Base-by-base conservation (phyloP, 306 rosid species). In the Arachis hypogaea region DNA sequence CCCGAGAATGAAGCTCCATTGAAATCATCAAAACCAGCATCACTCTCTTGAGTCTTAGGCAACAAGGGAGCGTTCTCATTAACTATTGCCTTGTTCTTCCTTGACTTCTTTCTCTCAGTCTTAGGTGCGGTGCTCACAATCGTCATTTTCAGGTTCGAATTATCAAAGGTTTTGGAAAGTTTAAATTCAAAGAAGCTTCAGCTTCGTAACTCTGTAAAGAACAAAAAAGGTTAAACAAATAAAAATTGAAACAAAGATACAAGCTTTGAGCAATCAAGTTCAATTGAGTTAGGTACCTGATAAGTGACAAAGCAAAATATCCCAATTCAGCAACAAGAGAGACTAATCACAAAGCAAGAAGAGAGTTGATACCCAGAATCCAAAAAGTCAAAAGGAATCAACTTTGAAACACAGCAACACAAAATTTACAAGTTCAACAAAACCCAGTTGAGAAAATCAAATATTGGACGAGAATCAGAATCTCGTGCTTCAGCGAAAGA, bases 1-100 rank as follows among this genome's bases (percentile, higher is more conserved):
- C 98, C 98, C 43, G 94, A 82, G 78, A 90, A 92, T 12, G 98
- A 90, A 72, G 94, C 98, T 64, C 98, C 98, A 76, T 88, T 86
- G 80, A 90, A 86, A 84, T 92, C 98, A 77, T 85, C 93, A 85
- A 89, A 89, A 55, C 85, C 90, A 3, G 62, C 83, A 70, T 73
- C 86, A 63, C 83, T 86, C 52, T 47, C 88, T 3, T 72, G 87
- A 54, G 80, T 74, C 49, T 90, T 86, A 7, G 98, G 93, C 78
- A 92, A 82, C 81, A 92, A 82, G 44, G 98, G 98, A 44, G 94
- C 92, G 29, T 90, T 88, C 71, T 90, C 98, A 67, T 79, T 83
- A 11, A 87, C 84, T 77, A 86, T 74, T 33, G 41, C 80, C 68
- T 88, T 89, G 84, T 46, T 77, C 87, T 77, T 90, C 42, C 86